These are phyloP conservation scores for Sergeia podlipaevii DNA, from an alignment of 208 protist species.

Conservation along the genomic window DNA sequence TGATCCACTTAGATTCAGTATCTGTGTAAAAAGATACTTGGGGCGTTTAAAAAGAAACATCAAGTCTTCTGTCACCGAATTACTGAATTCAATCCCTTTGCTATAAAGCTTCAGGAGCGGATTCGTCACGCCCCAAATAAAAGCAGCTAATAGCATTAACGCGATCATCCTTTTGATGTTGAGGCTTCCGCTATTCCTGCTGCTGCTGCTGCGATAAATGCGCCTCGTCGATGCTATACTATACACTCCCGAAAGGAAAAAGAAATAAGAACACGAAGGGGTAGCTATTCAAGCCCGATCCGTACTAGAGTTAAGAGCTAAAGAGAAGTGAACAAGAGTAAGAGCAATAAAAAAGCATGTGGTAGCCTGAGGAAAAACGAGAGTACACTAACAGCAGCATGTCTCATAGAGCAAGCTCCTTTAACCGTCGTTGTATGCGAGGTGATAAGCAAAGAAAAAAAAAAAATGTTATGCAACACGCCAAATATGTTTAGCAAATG, in stretches of 20 bases:
- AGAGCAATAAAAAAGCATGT: too few relatives aligned
- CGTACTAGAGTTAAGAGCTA: too few relatives aligned
- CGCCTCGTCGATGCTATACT: neutral
- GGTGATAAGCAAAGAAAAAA: too few relatives aligned
- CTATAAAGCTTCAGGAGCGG: slow-evolving; percentile 81
- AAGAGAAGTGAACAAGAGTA: too few relatives aligned
- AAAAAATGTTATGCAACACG: slow-evolving; percentile 11
- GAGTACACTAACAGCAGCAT: too few relatives aligned
- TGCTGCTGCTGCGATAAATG: neutral
- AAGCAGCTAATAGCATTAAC: slow-evolving; percentile 60
- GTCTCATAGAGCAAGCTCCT: too few relatives aligned
- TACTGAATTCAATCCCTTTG: slow-evolving; percentile 46
- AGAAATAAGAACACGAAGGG: too few relatives aligned
- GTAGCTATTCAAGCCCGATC: too few relatives aligned
- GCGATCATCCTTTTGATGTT: slow-evolving; percentile 35
- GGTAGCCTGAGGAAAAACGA: too few relatives aligned
- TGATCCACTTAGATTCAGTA: slow-evolving; percentile 64
- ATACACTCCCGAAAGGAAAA: slow-evolving; percentile 5
- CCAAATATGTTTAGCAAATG: neutral
- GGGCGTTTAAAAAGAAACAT: slow-evolving; percentile 54
- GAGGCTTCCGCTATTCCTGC: neutral
- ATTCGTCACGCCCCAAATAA: slow-evolving; percentile 85
- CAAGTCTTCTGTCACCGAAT: slow-evolving; percentile 55
- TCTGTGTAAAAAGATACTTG: slow-evolving; percentile 67
- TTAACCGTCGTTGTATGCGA: too few relatives aligned